Conservation (phyloP, 2,329 filamentous ascomycete genomes). For the Lecanicillium sp. region DNA sequence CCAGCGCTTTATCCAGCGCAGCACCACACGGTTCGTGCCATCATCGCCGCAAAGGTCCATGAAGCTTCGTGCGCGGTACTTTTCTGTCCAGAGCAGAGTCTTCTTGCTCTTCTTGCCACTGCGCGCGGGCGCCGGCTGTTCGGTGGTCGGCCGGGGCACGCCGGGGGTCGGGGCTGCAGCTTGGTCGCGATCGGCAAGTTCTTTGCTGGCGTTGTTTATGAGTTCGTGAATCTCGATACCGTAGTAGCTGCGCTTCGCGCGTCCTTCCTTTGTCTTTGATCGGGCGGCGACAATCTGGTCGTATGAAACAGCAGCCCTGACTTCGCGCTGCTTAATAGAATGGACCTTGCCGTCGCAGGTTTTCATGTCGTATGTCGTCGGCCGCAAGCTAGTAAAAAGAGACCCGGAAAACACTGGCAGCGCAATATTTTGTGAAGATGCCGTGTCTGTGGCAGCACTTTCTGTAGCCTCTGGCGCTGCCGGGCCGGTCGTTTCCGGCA, state of each 20-base stretch:
- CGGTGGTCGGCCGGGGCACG: slow-evolving; percentile 37
- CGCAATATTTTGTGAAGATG: slow-evolving; percentile 10
- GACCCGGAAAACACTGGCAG: slow-evolving; percentile 24
- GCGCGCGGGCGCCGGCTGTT: slow-evolving; percentile 21
- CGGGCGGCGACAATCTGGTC: slow-evolving; percentile 62
- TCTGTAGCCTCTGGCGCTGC: too few relatives aligned
- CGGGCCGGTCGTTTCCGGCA: not conserved
- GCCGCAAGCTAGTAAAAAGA: slow-evolving; percentile 21
- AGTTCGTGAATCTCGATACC: slow-evolving; percentile 86
- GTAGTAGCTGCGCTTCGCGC: slow-evolving; percentile 74
- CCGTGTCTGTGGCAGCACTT: too few relatives aligned
- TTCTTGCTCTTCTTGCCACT: slow-evolving; percentile 36
- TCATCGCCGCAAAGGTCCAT: slow-evolving; percentile 94
- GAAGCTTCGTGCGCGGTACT: slow-evolving; percentile 88
- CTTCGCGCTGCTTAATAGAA: slow-evolving; percentile 49
- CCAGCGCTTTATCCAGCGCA: slow-evolving; percentile 93
- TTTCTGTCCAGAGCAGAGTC: slow-evolving; percentile 86
- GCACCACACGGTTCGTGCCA: slow-evolving; percentile 79
- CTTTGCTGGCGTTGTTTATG: slow-evolving; percentile 62
- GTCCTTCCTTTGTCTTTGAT: slow-evolving; percentile 59
- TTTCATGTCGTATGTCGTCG: slow-evolving; percentile 36
- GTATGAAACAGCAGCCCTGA: slow-evolving; percentile 46
- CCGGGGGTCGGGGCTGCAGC: slow-evolving; percentile 20
- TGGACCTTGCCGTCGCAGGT: slow-evolving; percentile 53
- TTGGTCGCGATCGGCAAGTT: slow-evolving; percentile 36